These are phyloP conservation scores for Thymus mandschuricus DNA, from an alignment of 257 asterid species.

Conservation along the genomic window DNA sequence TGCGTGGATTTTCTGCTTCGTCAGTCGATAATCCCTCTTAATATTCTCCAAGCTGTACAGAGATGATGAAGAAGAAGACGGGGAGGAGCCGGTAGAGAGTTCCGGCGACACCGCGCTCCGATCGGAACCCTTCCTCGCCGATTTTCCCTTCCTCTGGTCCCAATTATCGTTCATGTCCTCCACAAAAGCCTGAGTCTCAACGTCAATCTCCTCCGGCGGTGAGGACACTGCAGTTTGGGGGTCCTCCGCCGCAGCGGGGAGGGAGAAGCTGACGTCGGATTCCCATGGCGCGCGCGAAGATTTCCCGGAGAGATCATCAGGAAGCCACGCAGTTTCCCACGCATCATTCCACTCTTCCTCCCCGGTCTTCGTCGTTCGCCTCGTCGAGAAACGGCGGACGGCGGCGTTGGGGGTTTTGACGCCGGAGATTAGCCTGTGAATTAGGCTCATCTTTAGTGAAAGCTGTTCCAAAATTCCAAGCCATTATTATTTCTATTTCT, in stretches of 20 bases:
- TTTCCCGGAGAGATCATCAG: conserved; percentile 68
- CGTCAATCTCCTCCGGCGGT: conserved; percentile 47
- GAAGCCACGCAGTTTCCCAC: conserved; percentile 96
- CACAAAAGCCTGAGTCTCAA: conserved; percentile 85
- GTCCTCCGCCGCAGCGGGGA: conserved; percentile 32
- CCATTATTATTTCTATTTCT: neutral
- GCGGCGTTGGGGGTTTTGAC: conserved; percentile 31
- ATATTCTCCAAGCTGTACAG: conserved; percentile 76
- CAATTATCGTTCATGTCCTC: conserved; percentile 96
- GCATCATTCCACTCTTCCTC: conserved; percentile 90
- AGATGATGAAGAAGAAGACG: conserved; percentile 29
- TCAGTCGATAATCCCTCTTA: conserved; percentile 80
- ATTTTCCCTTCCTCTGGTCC: conserved; percentile 88
- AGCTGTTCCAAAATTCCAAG: neutral
- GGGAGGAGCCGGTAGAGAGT: conserved; percentile 16
- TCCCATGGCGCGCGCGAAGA: conserved; percentile 80
- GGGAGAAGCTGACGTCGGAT: conserved; percentile 72
- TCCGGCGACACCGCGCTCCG: conserved; percentile 21
- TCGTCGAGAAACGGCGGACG: conserved; percentile 45
- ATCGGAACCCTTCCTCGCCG: conserved; percentile 34
- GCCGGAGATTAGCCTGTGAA: conserved; percentile 39
- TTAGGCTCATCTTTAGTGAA: conserved; percentile 44
- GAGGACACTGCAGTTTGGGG: conserved; percentile 36
- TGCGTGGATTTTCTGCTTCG: conserved; percentile 87
- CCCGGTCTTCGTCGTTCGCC: conserved; percentile 34